These are phyloP conservation scores for Calonectria leucothoes DNA, from an alignment of 2,329 filamentous ascomycete genomes.

Conservation along the genomic window DNA sequence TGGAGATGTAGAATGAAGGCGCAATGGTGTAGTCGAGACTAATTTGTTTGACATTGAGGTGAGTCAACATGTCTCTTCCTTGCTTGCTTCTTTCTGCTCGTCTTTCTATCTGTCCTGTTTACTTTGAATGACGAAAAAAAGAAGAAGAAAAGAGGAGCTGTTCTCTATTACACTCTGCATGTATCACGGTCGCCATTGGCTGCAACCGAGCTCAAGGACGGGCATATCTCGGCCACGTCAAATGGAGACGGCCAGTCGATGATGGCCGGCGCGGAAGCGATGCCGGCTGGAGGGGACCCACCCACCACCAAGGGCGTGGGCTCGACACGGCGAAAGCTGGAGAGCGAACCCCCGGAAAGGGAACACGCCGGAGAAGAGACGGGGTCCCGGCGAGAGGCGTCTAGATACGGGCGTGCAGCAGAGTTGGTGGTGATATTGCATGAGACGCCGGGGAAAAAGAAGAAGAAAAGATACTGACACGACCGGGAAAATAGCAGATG, in stretches of 20 bases:
- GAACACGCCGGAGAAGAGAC: background rate
- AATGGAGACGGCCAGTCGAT: background rate
- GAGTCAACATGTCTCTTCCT: background rate
- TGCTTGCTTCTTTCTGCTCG: background rate
- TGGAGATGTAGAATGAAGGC: background rate
- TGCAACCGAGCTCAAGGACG: background rate
- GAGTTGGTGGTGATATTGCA: background rate
- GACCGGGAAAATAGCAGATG: background rate
- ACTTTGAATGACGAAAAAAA: background rate
- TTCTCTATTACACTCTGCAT: background rate
- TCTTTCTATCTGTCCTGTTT: background rate
- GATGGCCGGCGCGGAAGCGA: slow-evolving; percentile 21
- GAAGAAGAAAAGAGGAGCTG: background rate
- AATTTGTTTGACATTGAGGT: background rate
- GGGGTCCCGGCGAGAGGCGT: background rate
- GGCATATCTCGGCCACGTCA: background rate
- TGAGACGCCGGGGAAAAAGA: background rate
- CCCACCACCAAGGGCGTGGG: background rate
- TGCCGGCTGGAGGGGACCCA: slow-evolving; percentile 11
- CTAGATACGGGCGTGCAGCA: background rate
- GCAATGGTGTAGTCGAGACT: background rate
- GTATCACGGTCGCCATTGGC: background rate
- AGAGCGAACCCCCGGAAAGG: no score
- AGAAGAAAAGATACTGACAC: background rate
- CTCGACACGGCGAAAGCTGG: slow-evolving; percentile 14